Evolutionary conservation across 208 protist genomes (phyloP).

Genomic region (Acanthamoeba divionensis): DNA sequence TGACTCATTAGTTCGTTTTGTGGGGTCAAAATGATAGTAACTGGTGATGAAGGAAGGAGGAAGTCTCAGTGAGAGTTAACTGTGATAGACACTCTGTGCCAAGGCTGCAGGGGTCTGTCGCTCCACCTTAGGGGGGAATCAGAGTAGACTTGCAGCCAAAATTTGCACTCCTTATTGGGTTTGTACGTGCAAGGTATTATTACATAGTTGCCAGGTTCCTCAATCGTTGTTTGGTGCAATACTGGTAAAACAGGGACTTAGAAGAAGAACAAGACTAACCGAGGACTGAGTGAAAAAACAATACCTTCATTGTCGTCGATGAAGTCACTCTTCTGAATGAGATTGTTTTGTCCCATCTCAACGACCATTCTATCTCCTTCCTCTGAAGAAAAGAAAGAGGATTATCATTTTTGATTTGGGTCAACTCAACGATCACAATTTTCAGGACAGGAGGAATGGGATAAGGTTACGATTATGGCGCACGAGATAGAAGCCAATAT

Average conservation of each 20-base stretch:
- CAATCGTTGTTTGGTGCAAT: neutral
- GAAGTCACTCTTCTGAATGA: constrained; percentile 15
- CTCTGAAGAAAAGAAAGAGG: neutral
- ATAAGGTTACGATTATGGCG: neutral
- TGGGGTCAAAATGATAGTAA: neutral
- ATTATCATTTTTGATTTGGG: too few species aligned
- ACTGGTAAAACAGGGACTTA: neutral
- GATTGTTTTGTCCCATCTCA: neutral
- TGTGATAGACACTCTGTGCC: neutral
- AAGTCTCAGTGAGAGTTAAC: neutral
- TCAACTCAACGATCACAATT: too few species aligned
- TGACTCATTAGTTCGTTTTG: neutral
- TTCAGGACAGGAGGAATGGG: neutral
- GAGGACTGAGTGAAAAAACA: too few species aligned
- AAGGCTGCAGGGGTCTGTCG: neutral
- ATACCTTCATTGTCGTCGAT: neutral
- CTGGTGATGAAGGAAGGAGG: neutral
- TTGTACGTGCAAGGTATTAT: constrained; percentile 45
- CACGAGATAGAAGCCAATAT: constrained; percentile 31
- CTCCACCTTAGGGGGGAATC: too few species aligned
- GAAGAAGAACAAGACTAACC: too few species aligned
- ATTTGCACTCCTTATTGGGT: neutral
- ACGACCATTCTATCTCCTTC: neutral
- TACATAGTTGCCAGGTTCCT: constrained; percentile 11
- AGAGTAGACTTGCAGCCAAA: constrained; percentile 14